Conservation (phyloP, 139 green algal genomes). For the Pseudopediastrum boryanum region DNA sequence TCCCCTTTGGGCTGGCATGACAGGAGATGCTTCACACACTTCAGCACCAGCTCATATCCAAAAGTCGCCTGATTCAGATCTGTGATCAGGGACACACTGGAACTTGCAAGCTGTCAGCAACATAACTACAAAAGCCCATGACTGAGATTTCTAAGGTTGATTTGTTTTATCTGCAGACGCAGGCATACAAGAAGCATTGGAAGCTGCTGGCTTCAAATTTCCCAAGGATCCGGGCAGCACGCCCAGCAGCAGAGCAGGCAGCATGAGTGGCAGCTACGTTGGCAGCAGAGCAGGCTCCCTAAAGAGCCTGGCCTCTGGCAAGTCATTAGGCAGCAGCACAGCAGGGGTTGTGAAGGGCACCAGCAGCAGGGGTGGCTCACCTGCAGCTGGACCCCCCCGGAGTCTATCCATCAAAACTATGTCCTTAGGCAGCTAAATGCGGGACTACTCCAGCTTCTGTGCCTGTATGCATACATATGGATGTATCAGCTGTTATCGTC, state of each 20-base stretch:
- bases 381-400: too few species aligned
- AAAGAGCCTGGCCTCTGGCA: neutral
- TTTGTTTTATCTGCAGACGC: slow-evolving; percentile 11
- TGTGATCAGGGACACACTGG: neutral
- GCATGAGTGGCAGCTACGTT: slow-evolving; percentile 13
- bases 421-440: too few species aligned
- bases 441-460: too few species aligned
- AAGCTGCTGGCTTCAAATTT: slow-evolving; percentile 49
- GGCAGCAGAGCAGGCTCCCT: slow-evolving; percentile 22
- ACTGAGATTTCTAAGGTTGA: neutral
- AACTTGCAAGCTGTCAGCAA: neutral
- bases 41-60: neutral
- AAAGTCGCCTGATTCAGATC: neutral
- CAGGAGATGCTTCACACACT: neutral
- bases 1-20: neutral
- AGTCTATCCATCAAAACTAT: too few species aligned
- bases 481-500: too few species aligned
- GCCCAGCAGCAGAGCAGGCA: slow-evolving; percentile 6
- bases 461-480: too few species aligned
- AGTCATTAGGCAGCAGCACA: too few species aligned
- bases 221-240: slow-evolving; percentile 21
- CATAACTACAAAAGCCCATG: neutral
- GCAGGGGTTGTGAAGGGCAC: neutral
- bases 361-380: neutral
- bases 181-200: slow-evolving; percentile 42